Percentiles rank a stretch among this genome's conserved stretches.
phyloP scores from a whole-genome alignment of 1,139 yeast species.

The Diutina pseudorugosa region DNA sequence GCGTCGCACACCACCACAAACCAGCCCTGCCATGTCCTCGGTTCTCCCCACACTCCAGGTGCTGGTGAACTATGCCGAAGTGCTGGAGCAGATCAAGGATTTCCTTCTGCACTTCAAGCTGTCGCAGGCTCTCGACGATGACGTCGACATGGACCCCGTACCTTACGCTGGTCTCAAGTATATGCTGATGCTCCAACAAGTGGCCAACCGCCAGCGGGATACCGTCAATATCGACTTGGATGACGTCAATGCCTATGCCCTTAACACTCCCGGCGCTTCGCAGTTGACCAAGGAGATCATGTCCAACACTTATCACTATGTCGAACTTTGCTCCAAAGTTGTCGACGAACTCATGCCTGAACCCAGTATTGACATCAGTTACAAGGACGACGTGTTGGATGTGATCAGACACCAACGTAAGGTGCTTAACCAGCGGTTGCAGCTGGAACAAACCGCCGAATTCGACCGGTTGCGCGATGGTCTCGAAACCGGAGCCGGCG shows the following conservation, averaged over 20 bases:
- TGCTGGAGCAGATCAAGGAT: constrained; percentile 39
- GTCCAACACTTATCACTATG: constrained; percentile 66
- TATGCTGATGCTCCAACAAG: constrained; percentile 56
- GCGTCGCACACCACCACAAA: background rate
- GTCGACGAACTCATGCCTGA: constrained; percentile 77
- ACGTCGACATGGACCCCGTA: constrained; percentile 12
- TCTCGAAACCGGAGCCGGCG: constrained; percentile 4
- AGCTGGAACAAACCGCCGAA: constrained; percentile 54
- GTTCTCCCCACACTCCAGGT: constrained; percentile 45
- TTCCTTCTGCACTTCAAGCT: constrained; percentile 52
- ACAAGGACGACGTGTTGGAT: constrained; percentile 85
- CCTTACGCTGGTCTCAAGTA: constrained; percentile 52
- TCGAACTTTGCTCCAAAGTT: constrained; percentile 63
- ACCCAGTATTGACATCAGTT: constrained; percentile 65
- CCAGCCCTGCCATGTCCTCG: constrained; percentile 14
- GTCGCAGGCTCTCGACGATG: constrained; percentile 10
- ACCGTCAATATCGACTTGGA: constrained; percentile 70
- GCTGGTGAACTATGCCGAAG: constrained; percentile 49
- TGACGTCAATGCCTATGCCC: constrained; percentile 57
- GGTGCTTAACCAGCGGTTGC: constrained; percentile 64
- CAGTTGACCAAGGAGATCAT: constrained; percentile 45
- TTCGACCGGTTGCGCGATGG: constrained; percentile 27
- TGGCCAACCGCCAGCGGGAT: constrained; percentile 72
- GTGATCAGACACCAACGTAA: constrained; percentile 85
- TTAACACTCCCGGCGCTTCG: constrained; percentile 13